Percentiles rank a stretch among this genome's conserved stretches.
These are phyloP conservation scores for Camillea tinctor DNA, from an alignment of 2,329 filamentous ascomycete genomes.

Conservation along the genomic window DNA sequence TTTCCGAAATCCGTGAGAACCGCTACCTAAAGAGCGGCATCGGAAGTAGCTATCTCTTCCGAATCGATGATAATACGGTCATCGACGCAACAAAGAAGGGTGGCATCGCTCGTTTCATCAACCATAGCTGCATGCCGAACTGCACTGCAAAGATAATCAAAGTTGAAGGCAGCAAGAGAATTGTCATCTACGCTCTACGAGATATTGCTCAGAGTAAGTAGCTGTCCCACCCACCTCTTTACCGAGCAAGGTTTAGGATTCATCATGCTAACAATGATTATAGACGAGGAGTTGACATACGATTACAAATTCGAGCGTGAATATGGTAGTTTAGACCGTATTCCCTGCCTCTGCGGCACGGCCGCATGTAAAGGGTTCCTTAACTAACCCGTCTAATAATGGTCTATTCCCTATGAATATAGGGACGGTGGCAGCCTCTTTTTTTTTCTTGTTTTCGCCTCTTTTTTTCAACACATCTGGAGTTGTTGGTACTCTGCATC, in stretches of 20 bases:
- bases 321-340: slow-evolving; percentile 89
- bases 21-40: slow-evolving; percentile 95
- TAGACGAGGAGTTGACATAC: slow-evolving; percentile 98
- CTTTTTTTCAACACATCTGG: slow-evolving; percentile 5
- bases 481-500: slow-evolving; percentile 15
- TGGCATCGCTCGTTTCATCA: slow-evolving; percentile 97
- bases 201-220: slow-evolving; percentile 91
- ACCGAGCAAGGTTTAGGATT: background rate
- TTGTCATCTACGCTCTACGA: slow-evolving; percentile 96
- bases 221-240: background rate
- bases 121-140: slow-evolving; percentile 96
- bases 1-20: slow-evolving; percentile 92
- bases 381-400: slow-evolving; percentile 59
- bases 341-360: slow-evolving; percentile 95
- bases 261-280: slow-evolving; percentile 26
- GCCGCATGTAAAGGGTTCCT: slow-evolving; percentile 98
- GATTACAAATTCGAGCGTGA: slow-evolving; percentile 99
- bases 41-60: slow-evolving; percentile 94
- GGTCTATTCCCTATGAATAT: slow-evolving; percentile 3
- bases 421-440: slow-evolving; percentile 7
- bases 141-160: slow-evolving; percentile 99
- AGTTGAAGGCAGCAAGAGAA: slow-evolving; percentile 95
- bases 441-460: background rate
- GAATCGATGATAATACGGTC: slow-evolving; percentile 96
- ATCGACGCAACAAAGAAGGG: slow-evolving; percentile 98